Base-by-base conservation (phyloP, 2,329 filamentous ascomycete species). In the Colletotrichum scovillei region DNA sequence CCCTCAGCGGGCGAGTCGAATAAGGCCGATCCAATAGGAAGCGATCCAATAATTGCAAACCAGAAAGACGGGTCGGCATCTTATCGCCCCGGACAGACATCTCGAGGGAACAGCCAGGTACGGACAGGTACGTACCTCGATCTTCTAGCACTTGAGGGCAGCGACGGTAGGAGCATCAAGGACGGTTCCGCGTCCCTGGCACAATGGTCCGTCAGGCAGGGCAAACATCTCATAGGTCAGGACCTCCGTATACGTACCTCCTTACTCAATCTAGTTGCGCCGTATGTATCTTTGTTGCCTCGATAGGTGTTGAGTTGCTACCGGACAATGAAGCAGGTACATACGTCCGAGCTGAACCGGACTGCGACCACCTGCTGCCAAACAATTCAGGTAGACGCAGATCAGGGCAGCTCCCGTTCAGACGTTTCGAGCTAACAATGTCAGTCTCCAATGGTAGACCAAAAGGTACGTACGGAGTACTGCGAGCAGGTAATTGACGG, bases 1-100 rank as follows among this genome's bases (percentile, higher is more conserved):
- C 55, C 58, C 46, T 53, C 59, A 24, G 35, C 11, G 42, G 46
- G n/a, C 55, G 62, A 55, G 55, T 11, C 38, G 26, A 60, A 60
- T 35, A 30, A 65, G 49, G 55, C 60, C 67, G 70, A 70, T 56
- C 67, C 60, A 65, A 57, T 73, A 59, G 46, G 70, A 70, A 57
- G 70, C 35, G 67, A 70, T 56, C 70, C 70, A 73, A 69, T 65
- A 7, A 63, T 38, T 70, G 38, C 66, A 55, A 46, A 24, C 46
- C 28, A 32, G 56, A 57, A 52, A 62, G 56, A 62, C 67, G 67
- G 62, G 30, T 70, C 56, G 67, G 67, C 56, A 73, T 38, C 60
- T 57, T 42, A 32, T 66, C 56, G 70, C 70, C 60, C 60, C 60
- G 56, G 70, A 70, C 60, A 62, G 65, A 57, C 56, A 5, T 59